Evolutionary conservation across 495 filamentous ascomycete species (phyloP).

Genomic region (Aspergillus carlsbadensis): DNA sequence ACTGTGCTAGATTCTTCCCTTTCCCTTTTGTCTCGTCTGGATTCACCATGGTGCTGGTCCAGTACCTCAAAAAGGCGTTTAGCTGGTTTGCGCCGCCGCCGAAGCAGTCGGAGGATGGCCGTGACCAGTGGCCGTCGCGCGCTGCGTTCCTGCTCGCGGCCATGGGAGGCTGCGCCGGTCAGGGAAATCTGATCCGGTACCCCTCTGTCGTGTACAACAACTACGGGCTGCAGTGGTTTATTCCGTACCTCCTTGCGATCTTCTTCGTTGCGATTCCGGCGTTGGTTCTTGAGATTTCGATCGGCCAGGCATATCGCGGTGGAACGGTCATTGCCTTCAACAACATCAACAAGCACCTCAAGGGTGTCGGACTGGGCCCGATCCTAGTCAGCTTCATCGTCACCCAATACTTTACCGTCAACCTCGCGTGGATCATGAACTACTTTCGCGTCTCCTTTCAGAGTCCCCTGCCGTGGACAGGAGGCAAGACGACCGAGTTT

Average conservation of each 20-base stretch:
- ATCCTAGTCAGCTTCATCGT: conserved; percentile 38
- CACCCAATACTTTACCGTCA: conserved; percentile 36
- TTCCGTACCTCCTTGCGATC: conserved; percentile 30
- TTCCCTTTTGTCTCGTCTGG: not conserved
- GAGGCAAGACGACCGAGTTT: conserved; percentile 32
- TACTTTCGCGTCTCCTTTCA: conserved; percentile 41
- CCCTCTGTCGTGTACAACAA: conserved; percentile 29
- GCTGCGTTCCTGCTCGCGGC: conserved; percentile 26
- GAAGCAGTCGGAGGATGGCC: conserved; percentile 24
- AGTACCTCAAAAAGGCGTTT: conserved; percentile 16
- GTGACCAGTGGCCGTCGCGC: conserved; percentile 27
- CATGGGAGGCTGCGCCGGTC: conserved; percentile 28
- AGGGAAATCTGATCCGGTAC: conserved; percentile 28
- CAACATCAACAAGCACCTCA: conserved; percentile 34
- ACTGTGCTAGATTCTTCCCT: not conserved
- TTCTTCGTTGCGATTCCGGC: conserved; percentile 46
- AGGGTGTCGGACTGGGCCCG: conserved; percentile 35
- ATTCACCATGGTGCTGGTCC: conserved; percentile 9
- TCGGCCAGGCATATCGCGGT: conserved; percentile 42
- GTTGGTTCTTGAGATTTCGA: conserved; percentile 42
- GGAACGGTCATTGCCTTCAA: conserved; percentile 39
- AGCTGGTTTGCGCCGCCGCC: conserved; percentile 26
- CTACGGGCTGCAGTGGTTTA: conserved; percentile 32
- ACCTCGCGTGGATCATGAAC: conserved; percentile 43
- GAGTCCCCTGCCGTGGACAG: conserved; percentile 41